Percentiles rank a stretch among this genome's conserved stretches.
Conservation (phyloP, 768 basidiomycete genomes). For the Lyophyllum decastes region DNA sequence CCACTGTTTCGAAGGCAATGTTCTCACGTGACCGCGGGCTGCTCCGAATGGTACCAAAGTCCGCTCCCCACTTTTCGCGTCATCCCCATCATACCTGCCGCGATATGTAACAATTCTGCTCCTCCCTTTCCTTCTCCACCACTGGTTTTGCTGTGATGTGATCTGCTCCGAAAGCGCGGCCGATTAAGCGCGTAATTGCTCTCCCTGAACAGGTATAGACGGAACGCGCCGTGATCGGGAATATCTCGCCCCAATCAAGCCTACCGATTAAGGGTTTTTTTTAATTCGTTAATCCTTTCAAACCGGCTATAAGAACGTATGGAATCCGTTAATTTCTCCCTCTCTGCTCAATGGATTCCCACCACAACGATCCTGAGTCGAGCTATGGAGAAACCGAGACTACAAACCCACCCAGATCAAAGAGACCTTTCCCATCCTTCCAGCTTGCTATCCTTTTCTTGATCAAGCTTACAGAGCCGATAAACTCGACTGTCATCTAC, state of each 20-base stretch:
- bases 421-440: conserved; percentile 16
- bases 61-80: not conserved
- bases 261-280: too few relatives aligned
- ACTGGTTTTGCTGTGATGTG: too few relatives aligned
- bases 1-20: not conserved
- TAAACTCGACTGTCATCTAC: conserved; percentile 38
- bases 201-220: too few relatives aligned
- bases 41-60: not conserved
- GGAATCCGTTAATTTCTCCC: not conserved
- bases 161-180: too few relatives aligned
- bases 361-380: conserved; percentile 4
- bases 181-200: too few relatives aligned
- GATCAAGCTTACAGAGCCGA: conserved; percentile 33
- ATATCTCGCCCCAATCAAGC: too few relatives aligned
- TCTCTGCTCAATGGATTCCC: conserved; percentile 1
- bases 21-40: conserved; percentile 18
- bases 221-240: too few relatives aligned
- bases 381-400: not conserved
- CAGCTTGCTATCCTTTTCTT: conserved; percentile 35
- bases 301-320: not conserved
- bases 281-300: not conserved
- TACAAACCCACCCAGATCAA: not conserved
- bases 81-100: not conserved
- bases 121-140: too few relatives aligned
- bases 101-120: too few relatives aligned